A percentile compares a stretch with the other conserved stretches of the same genome.
These are phyloP conservation scores for Pichia exigua DNA, from an alignment of 805 yeast genomes.

Conservation along the genomic window DNA sequence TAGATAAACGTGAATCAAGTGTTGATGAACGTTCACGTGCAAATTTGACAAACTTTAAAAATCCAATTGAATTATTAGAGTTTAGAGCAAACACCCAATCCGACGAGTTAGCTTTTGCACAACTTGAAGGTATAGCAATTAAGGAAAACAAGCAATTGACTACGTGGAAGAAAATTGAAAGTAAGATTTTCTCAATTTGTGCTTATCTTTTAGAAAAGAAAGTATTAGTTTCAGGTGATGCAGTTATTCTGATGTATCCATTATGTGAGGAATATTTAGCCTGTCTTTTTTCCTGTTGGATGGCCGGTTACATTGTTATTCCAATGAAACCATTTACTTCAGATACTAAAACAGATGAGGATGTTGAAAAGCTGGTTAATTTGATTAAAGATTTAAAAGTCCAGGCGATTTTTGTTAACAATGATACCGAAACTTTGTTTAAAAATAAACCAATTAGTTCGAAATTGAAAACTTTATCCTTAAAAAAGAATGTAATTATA, in stretches of 20 bases:
- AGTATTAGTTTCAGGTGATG: conserved; percentile 56
- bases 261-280: conserved; percentile 80
- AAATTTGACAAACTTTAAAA: conserved; percentile 60
- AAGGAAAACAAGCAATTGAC: conserved; percentile 38
- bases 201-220: conserved; percentile 62
- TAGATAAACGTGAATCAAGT: conserved; percentile 69
- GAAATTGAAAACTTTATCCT: conserved; percentile 40
- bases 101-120: conserved; percentile 70
- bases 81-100: conserved; percentile 69
- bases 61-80: conserved; percentile 66
- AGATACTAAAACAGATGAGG: conserved; percentile 57
- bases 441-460: conserved; percentile 61
- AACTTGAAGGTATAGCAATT: conserved; percentile 32
- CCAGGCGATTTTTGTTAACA: conserved; percentile 65
- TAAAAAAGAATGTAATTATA: conserved; percentile 19
- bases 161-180: conserved; percentile 75
- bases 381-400: conserved; percentile 67
- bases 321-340: conserved; percentile 65
- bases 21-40: conserved; percentile 71
- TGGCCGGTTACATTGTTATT: conserved; percentile 70
- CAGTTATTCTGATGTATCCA: conserved; percentile 75
- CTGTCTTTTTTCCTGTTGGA: conserved; percentile 79
- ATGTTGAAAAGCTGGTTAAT: conserved; percentile 55
- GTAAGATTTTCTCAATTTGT: conserved; percentile 66
- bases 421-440: conserved; percentile 61